These are phyloP conservation scores for Fusarium sacchari DNA, from an alignment of 2,329 filamentous ascomycete genomes.

Conservation along the genomic window DNA sequence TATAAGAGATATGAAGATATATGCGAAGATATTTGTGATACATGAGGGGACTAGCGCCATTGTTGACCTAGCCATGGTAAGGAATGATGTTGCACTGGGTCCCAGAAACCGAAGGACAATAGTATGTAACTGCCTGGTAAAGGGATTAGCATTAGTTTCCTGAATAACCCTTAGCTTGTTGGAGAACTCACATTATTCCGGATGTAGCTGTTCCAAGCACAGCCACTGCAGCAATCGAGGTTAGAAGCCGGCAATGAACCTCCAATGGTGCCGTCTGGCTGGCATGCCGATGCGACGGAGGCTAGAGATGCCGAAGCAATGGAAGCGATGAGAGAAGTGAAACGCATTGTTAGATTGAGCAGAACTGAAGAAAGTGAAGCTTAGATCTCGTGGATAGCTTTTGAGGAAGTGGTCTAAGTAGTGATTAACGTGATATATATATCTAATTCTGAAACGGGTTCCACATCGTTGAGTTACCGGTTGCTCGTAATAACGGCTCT, in stretches of 20 bases:
- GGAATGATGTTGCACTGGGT: not conserved
- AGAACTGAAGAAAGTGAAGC: not conserved
- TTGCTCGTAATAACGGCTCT: too few species aligned
- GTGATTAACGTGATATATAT: not conserved
- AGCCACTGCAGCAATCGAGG: not conserved
- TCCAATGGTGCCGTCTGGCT: not conserved
- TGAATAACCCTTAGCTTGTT: accelerated
- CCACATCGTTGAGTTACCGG: not conserved
- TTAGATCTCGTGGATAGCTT: not conserved
- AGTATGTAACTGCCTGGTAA: not conserved
- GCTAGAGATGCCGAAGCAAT: not conserved
- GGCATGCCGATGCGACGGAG: not conserved
- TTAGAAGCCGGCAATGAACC: not conserved
- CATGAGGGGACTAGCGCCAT: accelerated
- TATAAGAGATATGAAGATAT: accelerated
- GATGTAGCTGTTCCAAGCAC: not conserved
- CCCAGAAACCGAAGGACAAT: not conserved
- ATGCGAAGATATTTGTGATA: accelerated
- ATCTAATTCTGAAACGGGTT: accelerated
- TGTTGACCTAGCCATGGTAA: not conserved
- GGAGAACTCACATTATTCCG: not conserved
- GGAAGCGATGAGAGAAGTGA: not conserved
- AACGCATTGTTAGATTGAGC: accelerated
- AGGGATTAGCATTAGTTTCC: accelerated
- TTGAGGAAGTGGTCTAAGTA: too few species aligned